Evolutionary conservation across 345 rosid genomes (phyloP).

Genomic region (Gossypium bickii): DNA sequence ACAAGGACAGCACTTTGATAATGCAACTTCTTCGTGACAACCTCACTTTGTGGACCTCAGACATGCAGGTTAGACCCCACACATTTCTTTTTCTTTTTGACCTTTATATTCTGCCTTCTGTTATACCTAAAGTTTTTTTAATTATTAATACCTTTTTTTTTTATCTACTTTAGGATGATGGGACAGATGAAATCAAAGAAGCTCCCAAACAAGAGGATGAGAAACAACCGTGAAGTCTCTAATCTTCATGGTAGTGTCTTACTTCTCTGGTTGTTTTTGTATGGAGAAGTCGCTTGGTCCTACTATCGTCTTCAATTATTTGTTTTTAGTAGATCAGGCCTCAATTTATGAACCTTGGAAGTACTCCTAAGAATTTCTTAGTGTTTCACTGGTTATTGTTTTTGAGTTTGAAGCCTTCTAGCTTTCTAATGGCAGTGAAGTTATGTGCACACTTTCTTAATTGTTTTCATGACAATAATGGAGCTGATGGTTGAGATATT

Average conservation of each 20-base stretch:
- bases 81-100: background rate
- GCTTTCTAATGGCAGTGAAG: slow-evolving; percentile 13
- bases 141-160: background rate
- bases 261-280: slow-evolving; percentile 35
- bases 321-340: slow-evolving; percentile 14
- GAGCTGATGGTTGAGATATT: slow-evolving; percentile 20
- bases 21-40: slow-evolving; percentile 62
- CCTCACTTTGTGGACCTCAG: slow-evolving; percentile 63
- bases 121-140: background rate
- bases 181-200: slow-evolving; percentile 47
- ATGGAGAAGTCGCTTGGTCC: slow-evolving; percentile 32
- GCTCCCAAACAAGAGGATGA: slow-evolving; percentile 39
- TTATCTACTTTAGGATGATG: slow-evolving; percentile 33
- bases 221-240: slow-evolving; percentile 32
- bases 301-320: slow-evolving; percentile 12
- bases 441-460: slow-evolving; percentile 14
- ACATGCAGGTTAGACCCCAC: slow-evolving; percentile 23
- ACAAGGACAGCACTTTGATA: slow-evolving; percentile 69
- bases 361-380: slow-evolving; percentile 15
- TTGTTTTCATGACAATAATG: slow-evolving; percentile 24
- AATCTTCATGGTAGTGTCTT: slow-evolving; percentile 5
- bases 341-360: slow-evolving; percentile 20
- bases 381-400: slow-evolving; percentile 17
- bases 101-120: background rate
- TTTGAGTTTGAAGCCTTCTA: slow-evolving; percentile 12